Percentiles rank a stretch among this genome's conserved stretches.
Conservation (phyloP, 441 rosid genomes). For the Monsonia emarginata region DNA sequence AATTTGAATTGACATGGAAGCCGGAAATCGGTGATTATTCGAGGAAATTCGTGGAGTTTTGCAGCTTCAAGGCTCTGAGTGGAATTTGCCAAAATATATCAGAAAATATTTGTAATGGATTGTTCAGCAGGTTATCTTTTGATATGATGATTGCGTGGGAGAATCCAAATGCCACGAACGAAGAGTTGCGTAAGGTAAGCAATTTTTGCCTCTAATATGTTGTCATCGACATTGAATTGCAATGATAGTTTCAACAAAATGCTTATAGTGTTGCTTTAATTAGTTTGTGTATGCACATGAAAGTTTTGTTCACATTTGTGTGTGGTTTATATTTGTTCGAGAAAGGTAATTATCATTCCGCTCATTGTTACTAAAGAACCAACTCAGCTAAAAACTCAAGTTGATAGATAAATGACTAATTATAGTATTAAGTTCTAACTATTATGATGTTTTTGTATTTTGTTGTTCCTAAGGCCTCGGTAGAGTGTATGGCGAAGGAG, state of each 20-base stretch:
- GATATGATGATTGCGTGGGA: slow-evolving; percentile 94
- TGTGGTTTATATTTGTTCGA: too few species aligned
- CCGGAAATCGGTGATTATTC: slow-evolving; percentile 40
- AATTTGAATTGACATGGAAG: slow-evolving; percentile 53
- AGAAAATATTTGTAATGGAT: slow-evolving; percentile 55
- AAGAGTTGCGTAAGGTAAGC: slow-evolving; percentile 30
- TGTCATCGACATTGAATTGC: too few species aligned
- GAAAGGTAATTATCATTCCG: too few species aligned
- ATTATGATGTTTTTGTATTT: too few species aligned
- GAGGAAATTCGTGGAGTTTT: slow-evolving; percentile 61
- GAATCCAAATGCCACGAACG: slow-evolving; percentile 40
- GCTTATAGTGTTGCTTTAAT: too few species aligned
- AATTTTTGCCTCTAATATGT: not conserved
- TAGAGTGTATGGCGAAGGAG: slow-evolving; percentile 57
- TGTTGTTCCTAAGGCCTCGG: slow-evolving; percentile 6
- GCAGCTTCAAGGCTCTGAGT: slow-evolving; percentile 41
- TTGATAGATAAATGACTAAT: too few species aligned
- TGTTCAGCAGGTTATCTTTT: slow-evolving; percentile 55
- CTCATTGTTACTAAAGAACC: too few species aligned
- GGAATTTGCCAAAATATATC: slow-evolving; percentile 37
- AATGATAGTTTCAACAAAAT: too few species aligned
- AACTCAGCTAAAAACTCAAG: too few species aligned
- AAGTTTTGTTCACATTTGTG: too few species aligned
- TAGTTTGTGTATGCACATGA: too few species aligned
- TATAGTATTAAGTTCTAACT: too few species aligned